Evolutionary conservation across 2,329 filamentous ascomycete species (phyloP).

Genomic region (Fusarium marasasianum): DNA sequence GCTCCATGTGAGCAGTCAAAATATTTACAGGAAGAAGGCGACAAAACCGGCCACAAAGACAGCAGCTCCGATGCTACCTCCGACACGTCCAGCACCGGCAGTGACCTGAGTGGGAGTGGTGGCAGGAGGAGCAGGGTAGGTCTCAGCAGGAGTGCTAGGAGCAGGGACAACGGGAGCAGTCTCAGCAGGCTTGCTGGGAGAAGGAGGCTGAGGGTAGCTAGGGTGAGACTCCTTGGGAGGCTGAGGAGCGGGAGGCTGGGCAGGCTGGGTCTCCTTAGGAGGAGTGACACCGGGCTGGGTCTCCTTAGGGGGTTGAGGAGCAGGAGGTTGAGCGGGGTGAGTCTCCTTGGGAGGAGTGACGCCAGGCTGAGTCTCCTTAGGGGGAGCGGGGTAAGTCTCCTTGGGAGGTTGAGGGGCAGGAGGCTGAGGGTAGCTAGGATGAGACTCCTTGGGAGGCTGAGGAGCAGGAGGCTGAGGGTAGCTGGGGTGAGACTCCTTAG

Average conservation of each 20-base stretch:
- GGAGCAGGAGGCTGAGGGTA: not conserved
- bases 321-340: not conserved
- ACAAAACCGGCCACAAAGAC: conserved; percentile 21
- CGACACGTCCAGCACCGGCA: conserved; percentile 20
- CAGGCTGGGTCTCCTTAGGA: not conserved
- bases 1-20: conserved; percentile 15
- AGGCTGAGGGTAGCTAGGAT: not conserved
- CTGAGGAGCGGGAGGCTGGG: not conserved
- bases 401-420: not conserved
- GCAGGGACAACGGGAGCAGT: not conserved
- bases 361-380: not conserved
- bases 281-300: not conserved
- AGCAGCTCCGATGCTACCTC: conserved; percentile 4
- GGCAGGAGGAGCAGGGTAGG: conserved; percentile 5
- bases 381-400: not conserved
- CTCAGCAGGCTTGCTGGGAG: conserved; percentile 11
- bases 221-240: not conserved
- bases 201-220: not conserved
- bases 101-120: conserved; percentile 1
- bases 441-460: conserved; percentile 14
- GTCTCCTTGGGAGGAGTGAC: not conserved
- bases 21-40: conserved; percentile 27
- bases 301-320: not conserved
- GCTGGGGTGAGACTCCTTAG: conserved; percentile 2
- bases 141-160: not conserved